Percentiles rank a stretch among this genome's conserved stretches.
phyloP scores from a whole-genome alignment of 306 rosid genomes.

The Citrullus amarus region DNA sequence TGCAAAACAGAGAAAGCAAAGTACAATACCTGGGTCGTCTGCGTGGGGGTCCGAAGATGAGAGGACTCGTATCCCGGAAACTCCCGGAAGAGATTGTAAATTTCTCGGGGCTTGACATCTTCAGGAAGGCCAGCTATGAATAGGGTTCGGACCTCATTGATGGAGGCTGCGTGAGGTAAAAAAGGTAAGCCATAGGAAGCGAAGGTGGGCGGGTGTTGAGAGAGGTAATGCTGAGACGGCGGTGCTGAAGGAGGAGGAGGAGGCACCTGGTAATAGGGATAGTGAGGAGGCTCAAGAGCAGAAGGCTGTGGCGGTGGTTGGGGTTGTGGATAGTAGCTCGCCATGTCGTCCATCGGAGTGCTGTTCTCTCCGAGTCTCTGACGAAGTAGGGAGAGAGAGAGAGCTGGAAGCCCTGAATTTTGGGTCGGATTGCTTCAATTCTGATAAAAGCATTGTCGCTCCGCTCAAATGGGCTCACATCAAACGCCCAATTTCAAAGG shows the following conservation, averaged over 20 bases:
- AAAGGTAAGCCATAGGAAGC: constrained; percentile 29
- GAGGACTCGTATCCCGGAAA: constrained; percentile 91
- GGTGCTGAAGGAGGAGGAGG: constrained; percentile 11
- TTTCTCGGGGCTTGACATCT: constrained; percentile 80
- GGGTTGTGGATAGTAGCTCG: constrained; percentile 59
- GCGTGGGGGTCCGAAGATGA: constrained; percentile 68
- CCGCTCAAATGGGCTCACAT: not conserved
- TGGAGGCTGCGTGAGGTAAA: constrained; percentile 19
- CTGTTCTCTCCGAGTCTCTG: not conserved
- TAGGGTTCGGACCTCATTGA: constrained; percentile 74
- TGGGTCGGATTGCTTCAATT: not conserved
- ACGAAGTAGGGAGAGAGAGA: not conserved
- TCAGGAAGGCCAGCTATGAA: constrained; percentile 89
- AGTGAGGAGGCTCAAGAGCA: constrained; percentile 26
- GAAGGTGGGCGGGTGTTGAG: constrained; percentile 19
- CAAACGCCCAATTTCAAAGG: not conserved
- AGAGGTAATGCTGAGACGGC: constrained; percentile 7
- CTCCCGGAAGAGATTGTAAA: constrained; percentile 75
- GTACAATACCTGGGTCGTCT: constrained; percentile 44
- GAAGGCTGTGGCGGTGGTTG: constrained; percentile 32
- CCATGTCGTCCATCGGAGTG: constrained; percentile 63
- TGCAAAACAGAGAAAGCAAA: not conserved
- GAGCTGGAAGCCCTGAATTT: constrained; percentile 17
- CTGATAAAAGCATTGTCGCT: not conserved
- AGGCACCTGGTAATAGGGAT: constrained; percentile 39